Base-by-base conservation (phyloP, 257 asterid species). In the Cruciata laevipes region DNA sequence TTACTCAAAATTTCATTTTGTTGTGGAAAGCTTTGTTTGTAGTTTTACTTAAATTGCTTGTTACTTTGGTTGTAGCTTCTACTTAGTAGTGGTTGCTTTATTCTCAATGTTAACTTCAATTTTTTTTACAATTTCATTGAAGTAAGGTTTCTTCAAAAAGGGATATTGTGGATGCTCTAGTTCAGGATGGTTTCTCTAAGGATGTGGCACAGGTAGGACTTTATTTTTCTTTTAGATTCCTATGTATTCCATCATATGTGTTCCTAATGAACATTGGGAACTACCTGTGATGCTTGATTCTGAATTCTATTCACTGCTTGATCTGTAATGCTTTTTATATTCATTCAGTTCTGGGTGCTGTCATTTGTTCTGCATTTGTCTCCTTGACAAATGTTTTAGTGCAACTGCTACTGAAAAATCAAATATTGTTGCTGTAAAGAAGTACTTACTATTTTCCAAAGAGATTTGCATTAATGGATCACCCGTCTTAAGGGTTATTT, bases 141-240 rank as follows among this genome's bases (percentile, higher is more conserved):
- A 90, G 83, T 84, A 83, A 93, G 99, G 88, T 86, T 87, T 80
- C 89, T 77, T 90, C 97, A 65, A 93, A 90, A 74, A 73, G 79
- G 68, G 97, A 83, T 67, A 82, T 93, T 67, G 76, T 84, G 75
- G 89, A 85, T 61, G 86, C 87, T 81, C 92, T 93, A 65, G 76
- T 83, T 78, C 83, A 73, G 72, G 82, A 83, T 59, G 96, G 97
- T 63, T 93, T 93, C 82, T 93, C 99, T 31, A 81, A 69, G 68
- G 99, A 93, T 81, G 99, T 90, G n/a, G 95, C 99, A 62, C 97
- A 84, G 90, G 99, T 93, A 75, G 57, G 61, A 44, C 62, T 53
- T 35, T 23, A 31, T 44, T 47, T 17, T 6, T 44, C 51, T 65
- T 4, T 42, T 23, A 14, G 31, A 3, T 17, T 23, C 42, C 21